Conservation (phyloP, 2,329 filamentous ascomycete species). For the Epicoccum sorghinum region DNA sequence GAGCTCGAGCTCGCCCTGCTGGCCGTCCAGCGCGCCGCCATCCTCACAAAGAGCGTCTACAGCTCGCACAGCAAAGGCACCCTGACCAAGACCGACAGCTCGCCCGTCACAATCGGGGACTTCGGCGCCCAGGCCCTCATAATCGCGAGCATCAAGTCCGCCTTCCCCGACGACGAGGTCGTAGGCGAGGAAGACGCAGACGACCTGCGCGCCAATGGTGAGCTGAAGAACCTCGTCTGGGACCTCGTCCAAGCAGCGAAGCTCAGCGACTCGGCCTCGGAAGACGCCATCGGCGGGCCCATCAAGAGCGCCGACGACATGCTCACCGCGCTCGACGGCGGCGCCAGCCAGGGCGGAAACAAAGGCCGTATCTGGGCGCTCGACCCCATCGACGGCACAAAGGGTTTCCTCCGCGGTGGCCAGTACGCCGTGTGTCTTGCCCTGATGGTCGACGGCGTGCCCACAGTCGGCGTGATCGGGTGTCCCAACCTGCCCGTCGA, state of each 20-base stretch:
- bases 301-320: constrained; percentile 69
- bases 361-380: constrained; percentile 90
- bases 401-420: constrained; percentile 93
- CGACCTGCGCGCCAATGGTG: constrained; percentile 73
- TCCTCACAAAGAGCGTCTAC: constrained; percentile 79
- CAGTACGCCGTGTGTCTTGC: constrained; percentile 97
- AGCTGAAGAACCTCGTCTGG: constrained; percentile 80
- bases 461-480: constrained; percentile 91
- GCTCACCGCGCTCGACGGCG: constrained; percentile 64
- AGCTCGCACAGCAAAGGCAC: constrained; percentile 93
- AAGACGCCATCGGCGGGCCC: constrained; percentile 72
- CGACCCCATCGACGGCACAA: constrained; percentile 97
- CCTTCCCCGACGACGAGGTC: constrained; percentile 89
- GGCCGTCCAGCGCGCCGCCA: constrained; percentile 81
- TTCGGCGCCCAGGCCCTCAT: constrained; percentile 97
- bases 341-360: constrained; percentile 71
- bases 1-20: constrained; percentile 86
- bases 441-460: constrained; percentile 89
- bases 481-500: constrained; percentile 95
- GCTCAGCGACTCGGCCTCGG: constrained; percentile 69
- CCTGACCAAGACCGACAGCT: constrained; percentile 91
- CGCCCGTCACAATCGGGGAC: constrained; percentile 96
- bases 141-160: constrained; percentile 84
- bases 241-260: constrained; percentile 75
- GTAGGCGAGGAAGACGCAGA: constrained; percentile 94